A percentile compares a stretch with the other conserved stretches of the same genome.
Conservation (phyloP, 1,284 basidiomycete species). For the Tilletia horrida region DNA sequence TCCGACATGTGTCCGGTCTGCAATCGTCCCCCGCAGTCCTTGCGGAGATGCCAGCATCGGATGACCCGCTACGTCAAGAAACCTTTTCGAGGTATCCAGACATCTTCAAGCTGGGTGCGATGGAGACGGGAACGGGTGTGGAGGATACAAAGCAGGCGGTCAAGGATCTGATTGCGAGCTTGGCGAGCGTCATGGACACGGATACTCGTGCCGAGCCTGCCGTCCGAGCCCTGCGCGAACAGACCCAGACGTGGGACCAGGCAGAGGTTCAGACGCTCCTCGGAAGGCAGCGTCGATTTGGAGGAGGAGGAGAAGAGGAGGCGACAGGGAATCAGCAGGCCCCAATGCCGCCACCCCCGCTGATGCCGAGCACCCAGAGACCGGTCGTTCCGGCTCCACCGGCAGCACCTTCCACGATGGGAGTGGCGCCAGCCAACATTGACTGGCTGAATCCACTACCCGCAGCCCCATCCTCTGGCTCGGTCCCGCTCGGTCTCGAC, state of each 20-base stretch:
- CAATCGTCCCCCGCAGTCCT: too few species aligned
- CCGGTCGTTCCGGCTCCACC: too few species aligned
- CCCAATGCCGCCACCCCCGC: too few species aligned
- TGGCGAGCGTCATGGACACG: not conserved
- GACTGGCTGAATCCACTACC: too few species aligned
- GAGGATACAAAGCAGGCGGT: conserved; percentile 14
- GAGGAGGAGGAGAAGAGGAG: too few species aligned
- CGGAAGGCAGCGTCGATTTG: too few species aligned
- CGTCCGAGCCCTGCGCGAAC: not conserved
- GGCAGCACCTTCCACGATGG: not conserved
- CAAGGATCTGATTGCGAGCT: not conserved
- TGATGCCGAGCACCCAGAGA: too few species aligned
- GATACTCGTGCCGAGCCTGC: not conserved
- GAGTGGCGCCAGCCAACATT: not conserved
- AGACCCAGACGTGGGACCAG: conserved; percentile 14
- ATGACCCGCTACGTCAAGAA: too few species aligned
- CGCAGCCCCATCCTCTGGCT: not conserved
- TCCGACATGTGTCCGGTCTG: too few species aligned
- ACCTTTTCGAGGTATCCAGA: not conserved
- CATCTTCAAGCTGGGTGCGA: not conserved
- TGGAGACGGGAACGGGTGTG: conserved; percentile 3
- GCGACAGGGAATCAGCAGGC: too few species aligned
- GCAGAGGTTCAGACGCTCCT: not conserved
- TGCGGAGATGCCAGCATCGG: too few species aligned
- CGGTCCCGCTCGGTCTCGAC: not conserved